Evolutionary conservation across 352 stramenopile species (phyloP).

Genomic region (Thalassiosira exigua): DNA sequence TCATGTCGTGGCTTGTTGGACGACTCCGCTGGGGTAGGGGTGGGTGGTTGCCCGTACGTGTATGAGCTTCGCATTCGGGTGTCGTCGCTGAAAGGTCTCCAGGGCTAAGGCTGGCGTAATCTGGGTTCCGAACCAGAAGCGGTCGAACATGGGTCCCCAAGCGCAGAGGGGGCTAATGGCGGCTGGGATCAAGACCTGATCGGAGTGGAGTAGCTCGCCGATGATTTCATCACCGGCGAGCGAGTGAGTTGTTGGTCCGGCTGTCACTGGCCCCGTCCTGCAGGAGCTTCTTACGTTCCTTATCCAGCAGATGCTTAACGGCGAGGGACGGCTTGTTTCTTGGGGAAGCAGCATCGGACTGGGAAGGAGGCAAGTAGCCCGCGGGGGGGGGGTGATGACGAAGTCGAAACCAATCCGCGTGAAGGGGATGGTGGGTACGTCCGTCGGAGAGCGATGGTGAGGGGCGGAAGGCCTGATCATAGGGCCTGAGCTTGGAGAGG

Average conservation of each 20-base stretch:
- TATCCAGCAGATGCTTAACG: background rate
- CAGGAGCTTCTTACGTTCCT: background rate
- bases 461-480: background rate
- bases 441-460: background rate
- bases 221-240: constrained; percentile 2
- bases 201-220: background rate
- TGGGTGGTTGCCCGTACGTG: background rate
- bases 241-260: background rate
- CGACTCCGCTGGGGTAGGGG: background rate
- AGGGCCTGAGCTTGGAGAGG: background rate
- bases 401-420: background rate
- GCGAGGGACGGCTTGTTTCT: background rate
- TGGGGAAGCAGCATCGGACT: background rate
- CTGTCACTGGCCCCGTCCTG: background rate
- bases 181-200: background rate
- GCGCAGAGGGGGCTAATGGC: background rate
- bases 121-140: background rate
- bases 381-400: background rate
- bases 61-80: constrained; percentile 1
- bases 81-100: background rate
- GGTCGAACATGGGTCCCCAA: background rate
- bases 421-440: background rate
- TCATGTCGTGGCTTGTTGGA: background rate
- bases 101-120: background rate
- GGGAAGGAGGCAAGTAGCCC: background rate